Base-by-base conservation (phyloP, 2,329 filamentous ascomycete species). In the Xylaria sp. region DNA sequence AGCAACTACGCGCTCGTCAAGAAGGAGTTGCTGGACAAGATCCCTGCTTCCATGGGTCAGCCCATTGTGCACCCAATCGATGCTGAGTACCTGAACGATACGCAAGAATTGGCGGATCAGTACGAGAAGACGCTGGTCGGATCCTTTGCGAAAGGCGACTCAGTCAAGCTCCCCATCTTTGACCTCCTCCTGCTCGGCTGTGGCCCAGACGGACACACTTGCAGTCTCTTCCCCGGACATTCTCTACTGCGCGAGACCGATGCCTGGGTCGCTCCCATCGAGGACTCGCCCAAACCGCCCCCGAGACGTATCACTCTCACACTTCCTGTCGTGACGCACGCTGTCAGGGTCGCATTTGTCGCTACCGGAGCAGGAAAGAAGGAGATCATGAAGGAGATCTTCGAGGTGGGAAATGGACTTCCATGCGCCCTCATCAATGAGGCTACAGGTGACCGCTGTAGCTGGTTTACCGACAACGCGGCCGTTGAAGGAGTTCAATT, bases 191-290 rank as follows among this genome's bases (percentile, higher is more conserved):
- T 99, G 48, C 89, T 99, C 48, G 96, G 96, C 75, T 97, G 93
- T 79, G 96, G 96, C 0, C 95, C 96, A 15, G 96, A 98, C 80
- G 96, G 96, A 60, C 96, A 99, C 83, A 98, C 96, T 39, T 98
- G 96, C 89, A 96, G 92, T 75, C 85, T 99, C 60, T 99, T 99
- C 85, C 96, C 96, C 5, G 91, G 91, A 63, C 95, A 97, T 78
- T 88, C 91, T 66, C 87, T 98, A 62, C 87, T 98, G 73, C 90
- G 94, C 72, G 95, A 98, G 83, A 88, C 88, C 41, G 91, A 90
- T 76, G 93, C 95, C 62, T 99, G 96, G 96, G 93, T 98, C 50
- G 91, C 94, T 15, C 89, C 93, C 53, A 97, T 97, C 77, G 90
- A 91, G 76, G 93, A 98, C 83, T 97, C 93, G 50, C 96, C 96